Evolutionary conservation across 2,329 filamentous ascomycete genomes (phyloP).

Genomic region (Metarhizium sp.): DNA sequence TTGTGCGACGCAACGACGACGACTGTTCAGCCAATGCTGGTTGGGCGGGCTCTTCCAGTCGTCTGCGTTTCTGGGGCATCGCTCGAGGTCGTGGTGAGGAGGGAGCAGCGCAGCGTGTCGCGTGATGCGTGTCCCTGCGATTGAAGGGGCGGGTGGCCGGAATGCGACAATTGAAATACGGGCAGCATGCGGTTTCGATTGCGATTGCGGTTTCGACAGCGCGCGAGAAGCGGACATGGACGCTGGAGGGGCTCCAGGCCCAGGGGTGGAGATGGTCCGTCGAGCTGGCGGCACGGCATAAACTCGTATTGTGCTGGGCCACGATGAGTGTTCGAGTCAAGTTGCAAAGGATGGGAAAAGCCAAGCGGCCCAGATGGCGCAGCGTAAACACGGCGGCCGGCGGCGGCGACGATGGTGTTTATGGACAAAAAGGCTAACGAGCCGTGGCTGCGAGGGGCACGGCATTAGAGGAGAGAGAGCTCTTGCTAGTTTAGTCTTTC

Average conservation of each 20-base stretch:
- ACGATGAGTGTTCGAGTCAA: neutral
- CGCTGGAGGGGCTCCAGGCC: neutral
- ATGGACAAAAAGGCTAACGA: neutral
- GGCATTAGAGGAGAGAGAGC: neutral
- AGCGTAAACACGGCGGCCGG: neutral
- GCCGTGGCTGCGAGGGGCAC: neutral
- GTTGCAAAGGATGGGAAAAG: neutral
- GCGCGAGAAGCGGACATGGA: neutral
- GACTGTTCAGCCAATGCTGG: conserved; percentile 10
- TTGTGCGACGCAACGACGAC: conserved; percentile 25
- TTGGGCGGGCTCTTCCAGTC: conserved; percentile 17
- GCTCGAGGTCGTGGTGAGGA: conserved; percentile 3
- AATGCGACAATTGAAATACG: neutral
- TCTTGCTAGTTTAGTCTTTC: neutral
- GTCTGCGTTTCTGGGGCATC: conserved; percentile 30
- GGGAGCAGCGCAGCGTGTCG: neutral
- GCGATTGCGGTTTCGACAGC: neutral
- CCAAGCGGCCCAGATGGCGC: neutral
- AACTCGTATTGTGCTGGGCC: neutral
- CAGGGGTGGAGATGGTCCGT: conserved; percentile 1
- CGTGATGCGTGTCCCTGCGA: neutral
- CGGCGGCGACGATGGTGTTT: neutral
- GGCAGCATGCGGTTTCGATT: neutral
- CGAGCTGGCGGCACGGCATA: neutral
- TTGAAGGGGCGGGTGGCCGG: neutral